Conservation (phyloP, 768 basidiomycete genomes). For the Termitomyces sp. region DNA sequence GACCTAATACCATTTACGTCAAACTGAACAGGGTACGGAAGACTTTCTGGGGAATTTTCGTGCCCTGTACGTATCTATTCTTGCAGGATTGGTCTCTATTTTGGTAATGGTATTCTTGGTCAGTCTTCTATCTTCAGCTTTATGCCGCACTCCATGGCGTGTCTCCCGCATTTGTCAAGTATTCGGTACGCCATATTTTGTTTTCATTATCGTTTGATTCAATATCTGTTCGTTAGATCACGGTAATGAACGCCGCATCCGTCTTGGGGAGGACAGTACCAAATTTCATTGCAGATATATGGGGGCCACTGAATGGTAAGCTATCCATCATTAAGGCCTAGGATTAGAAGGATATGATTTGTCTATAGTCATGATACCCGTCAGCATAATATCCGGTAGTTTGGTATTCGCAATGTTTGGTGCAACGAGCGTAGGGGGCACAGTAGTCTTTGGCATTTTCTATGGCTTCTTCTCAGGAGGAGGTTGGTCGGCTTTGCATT, state of each 20-base stretch:
- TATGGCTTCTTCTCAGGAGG: constrained; percentile 56
- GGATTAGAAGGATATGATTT: background rate
- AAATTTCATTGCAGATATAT: constrained; percentile 43
- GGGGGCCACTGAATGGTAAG: constrained; percentile 46
- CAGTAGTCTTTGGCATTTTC: constrained; percentile 37
- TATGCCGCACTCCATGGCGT: constrained; percentile 36
- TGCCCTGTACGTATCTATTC: constrained; percentile 35
- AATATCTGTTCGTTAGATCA: constrained; percentile 26
- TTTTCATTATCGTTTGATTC: background rate
- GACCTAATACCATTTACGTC: background rate
- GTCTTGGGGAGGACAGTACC: constrained; percentile 57
- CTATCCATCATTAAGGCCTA: background rate
- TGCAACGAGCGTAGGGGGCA: constrained; percentile 34
- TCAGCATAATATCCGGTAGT: constrained; percentile 32
- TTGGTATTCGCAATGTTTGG: constrained; percentile 47
- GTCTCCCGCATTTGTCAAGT: constrained; percentile 32
- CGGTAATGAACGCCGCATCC: constrained; percentile 47
- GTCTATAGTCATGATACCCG: constrained; percentile 35
- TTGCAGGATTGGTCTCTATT: background rate
- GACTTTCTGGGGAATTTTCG: constrained; percentile 44
- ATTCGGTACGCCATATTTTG: constrained; percentile 27
- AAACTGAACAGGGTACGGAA: constrained; percentile 5
- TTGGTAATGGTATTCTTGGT: background rate
- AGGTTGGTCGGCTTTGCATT: constrained; percentile 24
- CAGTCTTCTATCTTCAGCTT: constrained; percentile 50